Conservation (phyloP, 345 rosid genomes). For the Gossypium turneri region DNA sequence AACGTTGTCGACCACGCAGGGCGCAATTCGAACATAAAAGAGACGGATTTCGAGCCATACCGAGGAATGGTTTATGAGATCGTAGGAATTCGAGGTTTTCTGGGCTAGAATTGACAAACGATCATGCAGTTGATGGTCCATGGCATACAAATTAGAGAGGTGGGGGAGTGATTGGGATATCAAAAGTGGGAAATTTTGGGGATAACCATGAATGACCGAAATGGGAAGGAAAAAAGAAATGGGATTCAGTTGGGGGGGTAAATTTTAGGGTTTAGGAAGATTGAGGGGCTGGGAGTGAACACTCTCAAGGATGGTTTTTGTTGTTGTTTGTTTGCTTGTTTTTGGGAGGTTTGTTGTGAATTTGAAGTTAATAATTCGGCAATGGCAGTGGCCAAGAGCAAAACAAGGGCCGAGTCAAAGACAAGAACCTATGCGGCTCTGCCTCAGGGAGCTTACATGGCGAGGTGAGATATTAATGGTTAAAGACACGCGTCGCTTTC, state of each 20-base stretch:
- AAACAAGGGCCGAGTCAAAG: conserved; percentile 21
- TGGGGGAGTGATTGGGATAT: background rate
- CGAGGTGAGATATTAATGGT: background rate
- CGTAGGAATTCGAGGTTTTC: conserved; percentile 35
- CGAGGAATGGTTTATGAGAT: conserved; percentile 32
- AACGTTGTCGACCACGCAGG: conserved; percentile 51
- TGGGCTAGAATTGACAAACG: background rate
- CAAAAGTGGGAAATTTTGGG: background rate
- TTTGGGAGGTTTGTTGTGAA: conserved; percentile 11
- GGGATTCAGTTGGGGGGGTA: background rate
- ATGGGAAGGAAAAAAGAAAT: background rate
- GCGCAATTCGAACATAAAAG: conserved; percentile 74
- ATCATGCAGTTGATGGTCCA: conserved; percentile 32
- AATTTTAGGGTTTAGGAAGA: conserved; percentile 20
- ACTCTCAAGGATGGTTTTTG: background rate
- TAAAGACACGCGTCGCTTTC: conserved; percentile 10
- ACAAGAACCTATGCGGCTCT: background rate
- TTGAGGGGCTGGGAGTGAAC: background rate
- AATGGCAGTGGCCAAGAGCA: background rate
- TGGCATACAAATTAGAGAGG: background rate
- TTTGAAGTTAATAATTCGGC: background rate
- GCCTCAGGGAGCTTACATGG: background rate
- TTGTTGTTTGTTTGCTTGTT: background rate
- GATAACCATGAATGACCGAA: background rate
- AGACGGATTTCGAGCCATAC: conserved; percentile 86